Percentiles rank a stretch among this genome's conserved stretches.
phyloP scores from a whole-genome alignment of 2,329 filamentous ascomycete genomes.

The Phaeosphaeriaceae sp. region DNA sequence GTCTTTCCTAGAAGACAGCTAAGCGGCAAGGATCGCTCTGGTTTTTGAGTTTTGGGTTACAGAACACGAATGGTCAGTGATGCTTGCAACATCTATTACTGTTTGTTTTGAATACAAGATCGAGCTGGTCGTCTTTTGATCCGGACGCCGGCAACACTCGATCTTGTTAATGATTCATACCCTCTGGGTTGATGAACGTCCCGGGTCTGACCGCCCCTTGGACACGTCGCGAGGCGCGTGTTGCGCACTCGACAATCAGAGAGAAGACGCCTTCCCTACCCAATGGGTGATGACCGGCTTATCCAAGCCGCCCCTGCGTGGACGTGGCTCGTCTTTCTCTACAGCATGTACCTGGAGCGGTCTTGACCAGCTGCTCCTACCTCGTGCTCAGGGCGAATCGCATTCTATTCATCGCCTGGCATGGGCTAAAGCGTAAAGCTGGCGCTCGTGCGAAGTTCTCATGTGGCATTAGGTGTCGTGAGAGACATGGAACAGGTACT shows the following conservation, averaged over 20 bases:
- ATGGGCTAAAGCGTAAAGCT: conserved; percentile 2
- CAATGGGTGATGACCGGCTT: background rate
- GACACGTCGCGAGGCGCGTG: background rate
- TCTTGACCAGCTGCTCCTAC: background rate
- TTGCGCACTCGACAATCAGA: background rate
- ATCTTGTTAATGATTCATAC: background rate
- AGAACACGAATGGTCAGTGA: background rate
- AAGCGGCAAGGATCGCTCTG: background rate
- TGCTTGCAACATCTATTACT: background rate
- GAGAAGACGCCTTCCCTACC: conserved; percentile 4
- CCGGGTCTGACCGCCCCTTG: background rate
- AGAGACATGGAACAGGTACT: conserved; percentile 19
- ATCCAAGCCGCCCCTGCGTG: background rate
- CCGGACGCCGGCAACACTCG: background rate
- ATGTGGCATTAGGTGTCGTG: background rate
- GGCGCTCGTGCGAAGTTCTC: conserved; percentile 1
- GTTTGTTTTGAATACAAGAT: background rate
- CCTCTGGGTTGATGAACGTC: background rate
- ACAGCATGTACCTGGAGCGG: background rate
- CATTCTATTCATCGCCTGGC: conserved; percentile 11
- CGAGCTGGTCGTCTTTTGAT: background rate
- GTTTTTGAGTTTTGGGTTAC: background rate
- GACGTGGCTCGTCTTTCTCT: background rate
- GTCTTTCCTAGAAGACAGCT: background rate
- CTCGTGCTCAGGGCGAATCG: conserved; percentile 6